Evolutionary conservation across 2,329 filamentous ascomycete species (phyloP).

Genomic region (Cladorrhinum sp.): DNA sequence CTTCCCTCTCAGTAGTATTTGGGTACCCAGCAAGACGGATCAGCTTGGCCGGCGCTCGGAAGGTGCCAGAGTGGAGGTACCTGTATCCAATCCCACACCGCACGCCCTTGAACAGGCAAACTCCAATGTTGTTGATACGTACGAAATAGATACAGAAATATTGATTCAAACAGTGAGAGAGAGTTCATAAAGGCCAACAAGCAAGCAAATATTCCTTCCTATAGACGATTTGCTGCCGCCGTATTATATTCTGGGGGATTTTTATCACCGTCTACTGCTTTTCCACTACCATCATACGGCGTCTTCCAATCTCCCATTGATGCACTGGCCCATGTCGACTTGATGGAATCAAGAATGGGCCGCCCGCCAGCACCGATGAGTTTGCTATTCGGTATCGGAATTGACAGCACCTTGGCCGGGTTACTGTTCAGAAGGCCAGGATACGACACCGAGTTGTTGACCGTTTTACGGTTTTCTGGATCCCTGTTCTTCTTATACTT

Average conservation of each 20-base stretch:
- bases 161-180: too few species aligned
- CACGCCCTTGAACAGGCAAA: too few species aligned
- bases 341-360: slow-evolving; percentile 36
- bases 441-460: slow-evolving; percentile 44
- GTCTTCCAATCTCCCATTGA: slow-evolving; percentile 30
- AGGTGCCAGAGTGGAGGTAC: too few species aligned
- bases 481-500: slow-evolving; percentile 33
- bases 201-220: background rate
- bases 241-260: slow-evolving; percentile 39
- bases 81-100: too few species aligned
- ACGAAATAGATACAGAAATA: too few species aligned
- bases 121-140: too few species aligned
- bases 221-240: slow-evolving; percentile 28
- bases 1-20: background rate
- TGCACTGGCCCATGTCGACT: slow-evolving; percentile 31
- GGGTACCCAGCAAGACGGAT: too few species aligned
- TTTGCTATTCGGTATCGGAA: slow-evolving; percentile 43
- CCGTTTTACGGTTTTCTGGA: slow-evolving; percentile 33
- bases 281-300: slow-evolving; percentile 46
- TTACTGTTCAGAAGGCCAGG: slow-evolving; percentile 40
- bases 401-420: slow-evolving; percentile 28
- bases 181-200: background rate
- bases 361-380: slow-evolving; percentile 43
- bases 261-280: slow-evolving; percentile 40
- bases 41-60: too few species aligned